Percentiles rank a stretch among this genome's conserved stretches.
Conservation (phyloP, 1,139 yeast genomes). For the Yamadazyma diospyri region DNA sequence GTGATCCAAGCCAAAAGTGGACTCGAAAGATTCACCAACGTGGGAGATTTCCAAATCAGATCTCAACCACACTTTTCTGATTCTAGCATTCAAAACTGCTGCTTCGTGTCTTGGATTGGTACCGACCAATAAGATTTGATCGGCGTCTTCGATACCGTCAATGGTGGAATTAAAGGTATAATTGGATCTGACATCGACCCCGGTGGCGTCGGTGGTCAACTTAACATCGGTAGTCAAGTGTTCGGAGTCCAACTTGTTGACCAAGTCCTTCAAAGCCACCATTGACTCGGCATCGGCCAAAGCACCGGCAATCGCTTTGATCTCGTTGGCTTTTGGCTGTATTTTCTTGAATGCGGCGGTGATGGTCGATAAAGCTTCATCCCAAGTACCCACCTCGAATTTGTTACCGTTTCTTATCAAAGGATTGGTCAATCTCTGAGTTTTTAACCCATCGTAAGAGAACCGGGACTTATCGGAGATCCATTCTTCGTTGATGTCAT, state of each 20-base stretch:
- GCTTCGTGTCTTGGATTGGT: conserved; percentile 92
- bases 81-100: conserved; percentile 81
- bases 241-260: conserved; percentile 77
- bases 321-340: conserved; percentile 64
- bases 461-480: conserved; percentile 84
- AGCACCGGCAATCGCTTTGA: conserved; percentile 82
- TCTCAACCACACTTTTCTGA: conserved; percentile 79
- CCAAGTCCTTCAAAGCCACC: conserved; percentile 77
- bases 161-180: conserved; percentile 79
- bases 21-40: conserved; percentile 74
- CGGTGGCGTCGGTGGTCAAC: conserved; percentile 61
- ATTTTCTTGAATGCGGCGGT: conserved; percentile 60
- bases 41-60: conserved; percentile 63
- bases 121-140: conserved; percentile 74
- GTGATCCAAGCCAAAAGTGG: conserved; percentile 66
- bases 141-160: conserved; percentile 79
- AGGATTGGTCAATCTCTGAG: conserved; percentile 84
- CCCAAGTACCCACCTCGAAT: conserved; percentile 83
- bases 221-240: conserved; percentile 72
- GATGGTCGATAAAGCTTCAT: conserved; percentile 73
- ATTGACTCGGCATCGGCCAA: conserved; percentile 79
- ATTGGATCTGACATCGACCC: conserved; percentile 74
- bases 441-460: conserved; percentile 82
- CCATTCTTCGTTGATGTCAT: conserved; percentile 90
- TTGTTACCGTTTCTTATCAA: conserved; percentile 68